Base-by-base conservation (phyloP, 2,329 filamentous ascomycete species). In the Sporothrix pallida region DNA sequence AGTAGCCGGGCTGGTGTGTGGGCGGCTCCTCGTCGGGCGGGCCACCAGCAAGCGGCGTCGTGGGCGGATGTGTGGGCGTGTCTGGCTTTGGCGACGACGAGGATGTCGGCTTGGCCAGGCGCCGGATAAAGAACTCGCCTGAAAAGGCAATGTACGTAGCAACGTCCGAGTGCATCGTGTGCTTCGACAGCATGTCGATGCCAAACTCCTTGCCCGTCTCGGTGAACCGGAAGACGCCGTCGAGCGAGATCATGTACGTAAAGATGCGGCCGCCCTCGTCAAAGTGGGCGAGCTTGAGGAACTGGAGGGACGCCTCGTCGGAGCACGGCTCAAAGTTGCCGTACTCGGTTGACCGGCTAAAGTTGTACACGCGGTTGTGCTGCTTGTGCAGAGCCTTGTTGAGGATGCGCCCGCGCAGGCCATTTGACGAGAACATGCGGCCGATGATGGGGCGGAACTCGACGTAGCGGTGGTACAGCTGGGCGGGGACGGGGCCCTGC, bases 161-260 rank as follows among this genome's bases (percentile, higher is more conserved):
- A 1, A 97, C 95, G 81, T 98, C 91, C 76, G 93, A 95, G 83
- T 98, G 95, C 94, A 98, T 97, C 56, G 94, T 97, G 82, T 98
- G 95, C 81, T 98, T 98, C 81, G 91, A 94, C 78, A 98, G 83
- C 81, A 98, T 86, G 82, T 98, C 95, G 78, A 98, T 94, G 71
- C 95, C 94, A 74, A 98, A 98, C 79, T 98, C 95, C 78, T 96
- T 96, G 44, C 95, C 95, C 0, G 95, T 98, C 82, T 98, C 95
- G 0, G 95, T 98, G 82, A 98, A 98, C 63, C 94, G 91, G 79
- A 97, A 88, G 71, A 95, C 86, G 5, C 92, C 92, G 79, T 98
- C 95, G 7, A 98, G 87, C 0, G 94, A 97, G 26, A 98, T 85
- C 37, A 98, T 91, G 78, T 98, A 98, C 26, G 95, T 98, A 79